phyloP scores from a whole-genome alignment of 768 basidiomycete genomes.

The Amyloporia xantha region DNA sequence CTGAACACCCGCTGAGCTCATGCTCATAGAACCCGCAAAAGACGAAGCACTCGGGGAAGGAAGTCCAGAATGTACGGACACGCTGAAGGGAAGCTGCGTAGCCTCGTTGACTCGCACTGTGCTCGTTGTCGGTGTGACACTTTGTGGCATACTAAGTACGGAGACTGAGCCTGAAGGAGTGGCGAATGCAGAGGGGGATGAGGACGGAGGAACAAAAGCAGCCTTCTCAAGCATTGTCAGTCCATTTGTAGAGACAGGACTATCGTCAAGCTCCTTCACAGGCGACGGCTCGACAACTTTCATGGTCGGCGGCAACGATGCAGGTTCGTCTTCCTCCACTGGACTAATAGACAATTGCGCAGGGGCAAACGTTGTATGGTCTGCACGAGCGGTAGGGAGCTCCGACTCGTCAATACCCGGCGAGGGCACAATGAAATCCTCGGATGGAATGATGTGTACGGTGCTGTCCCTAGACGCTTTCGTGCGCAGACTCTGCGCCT shows the following conservation, averaged over 20 bases:
- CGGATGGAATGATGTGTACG: conserved; percentile 22
- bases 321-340: not conserved
- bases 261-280: not conserved
- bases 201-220: not conserved
- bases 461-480: not conserved
- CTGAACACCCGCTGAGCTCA: conserved; percentile 21
- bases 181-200: conserved; percentile 1
- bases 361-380: conserved; percentile 19
- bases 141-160: conserved; percentile 1
- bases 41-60: conserved; percentile 20
- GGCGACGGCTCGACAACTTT: conserved; percentile 10
- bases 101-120: conserved; percentile 12
- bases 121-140: conserved; percentile 11
- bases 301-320: conserved; percentile 3
- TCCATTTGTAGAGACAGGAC: not conserved
- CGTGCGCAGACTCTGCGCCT: not conserved
- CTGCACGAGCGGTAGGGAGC: conserved; percentile 23
- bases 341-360: conserved; percentile 5
- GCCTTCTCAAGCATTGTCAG: not conserved
- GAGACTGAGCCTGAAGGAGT: conserved; percentile 3
- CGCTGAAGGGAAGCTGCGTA: conserved; percentile 11
- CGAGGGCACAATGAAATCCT: conserved; percentile 27
- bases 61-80: conserved; percentile 2
- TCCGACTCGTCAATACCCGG: conserved; percentile 19
- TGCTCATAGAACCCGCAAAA: conserved; percentile 9